Base-by-base conservation (phyloP, 164 flowering plant genomes). In the Berberis thunbergii region DNA sequence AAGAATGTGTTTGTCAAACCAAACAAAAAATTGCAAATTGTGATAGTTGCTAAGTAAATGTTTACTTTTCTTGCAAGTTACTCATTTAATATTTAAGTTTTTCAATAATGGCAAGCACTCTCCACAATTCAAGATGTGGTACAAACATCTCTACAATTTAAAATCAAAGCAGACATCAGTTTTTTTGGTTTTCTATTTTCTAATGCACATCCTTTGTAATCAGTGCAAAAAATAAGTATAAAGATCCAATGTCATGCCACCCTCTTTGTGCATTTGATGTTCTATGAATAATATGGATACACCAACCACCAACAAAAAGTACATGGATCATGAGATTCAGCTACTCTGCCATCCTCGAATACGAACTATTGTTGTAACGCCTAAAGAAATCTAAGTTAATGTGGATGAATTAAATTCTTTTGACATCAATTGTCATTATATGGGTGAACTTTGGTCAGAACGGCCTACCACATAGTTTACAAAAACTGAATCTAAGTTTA, bases 41-140 rank as follows among this genome's bases (percentile, higher is more conserved):
- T 49, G 43, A 13, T 26, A 49, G 43, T 55, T 60, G 13, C 42
- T 2, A 52, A 63, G 57, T 54, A 41, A 57, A 62, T 65, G 64
- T 11, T 77, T 68, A 10, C 81, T 73, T 81, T 72, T 79, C 76
- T 68, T 77, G 63, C 75, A 81, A 81, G 81, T 64, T 40, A 26
- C 26, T 74, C 41, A 46, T 60, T 52, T 54, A 9, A 59, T 55
- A 63, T 13, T 43, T 1, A 50, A 46, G 12, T 8, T 38, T 39
- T 54, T 57, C 43, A 13, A 41, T 54, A 49, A 52, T 11, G 41
- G 4, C 57, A 64, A 76, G 79, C 74, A 66, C 63, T 65, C 75
- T 64, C 67, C 54, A 55, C 49, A 45, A 41, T 52, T 55, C 45
- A 54, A 54, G 53, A 49, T 60, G n/a, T n/a, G 54, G 54, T 52